Conservation (phyloP, 306 rosid species). For the Cicer bijugum region DNA sequence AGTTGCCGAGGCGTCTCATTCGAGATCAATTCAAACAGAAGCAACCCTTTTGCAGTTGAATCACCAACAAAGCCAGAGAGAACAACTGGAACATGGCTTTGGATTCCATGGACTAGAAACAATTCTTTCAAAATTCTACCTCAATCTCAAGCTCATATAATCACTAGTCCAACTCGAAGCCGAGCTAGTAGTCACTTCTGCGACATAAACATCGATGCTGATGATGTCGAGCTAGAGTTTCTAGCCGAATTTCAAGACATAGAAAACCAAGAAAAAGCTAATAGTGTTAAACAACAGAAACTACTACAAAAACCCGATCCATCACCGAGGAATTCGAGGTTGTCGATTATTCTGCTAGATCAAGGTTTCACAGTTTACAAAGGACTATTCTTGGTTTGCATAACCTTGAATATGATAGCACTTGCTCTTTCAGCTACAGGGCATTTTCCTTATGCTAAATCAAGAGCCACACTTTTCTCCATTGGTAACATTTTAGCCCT, state of each 20-base stretch:
- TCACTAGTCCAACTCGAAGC: constrained; percentile 47
- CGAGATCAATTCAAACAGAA: constrained; percentile 53
- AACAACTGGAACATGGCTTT: constrained; percentile 39
- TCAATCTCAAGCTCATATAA: background rate
- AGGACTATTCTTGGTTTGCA: constrained; percentile 54
- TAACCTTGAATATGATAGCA: constrained; percentile 53
- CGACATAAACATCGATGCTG: constrained; percentile 47
- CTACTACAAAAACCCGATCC: constrained; percentile 29
- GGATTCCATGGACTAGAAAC: constrained; percentile 57
- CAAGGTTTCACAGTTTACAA: constrained; percentile 76
- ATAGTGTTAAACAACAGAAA: constrained; percentile 36
- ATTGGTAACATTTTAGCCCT: constrained; percentile 65
- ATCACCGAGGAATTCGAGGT: constrained; percentile 40
- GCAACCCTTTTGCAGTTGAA: constrained; percentile 46
- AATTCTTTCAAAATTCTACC: constrained; percentile 46
- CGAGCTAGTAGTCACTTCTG: constrained; percentile 56
- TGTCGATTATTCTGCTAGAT: constrained; percentile 62
- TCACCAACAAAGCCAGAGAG: constrained; percentile 45
- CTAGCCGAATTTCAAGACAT: constrained; percentile 32
- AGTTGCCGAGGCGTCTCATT: constrained; percentile 64
- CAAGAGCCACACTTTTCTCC: constrained; percentile 60
- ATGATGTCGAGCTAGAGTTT: constrained; percentile 42
- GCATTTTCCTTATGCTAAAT: constrained; percentile 53
- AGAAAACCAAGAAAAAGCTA: constrained; percentile 36
- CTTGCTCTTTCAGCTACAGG: constrained; percentile 59